Base-by-base conservation (phyloP, 192 early-diverging fungal genomes). In the Linderina pennispora region DNA sequence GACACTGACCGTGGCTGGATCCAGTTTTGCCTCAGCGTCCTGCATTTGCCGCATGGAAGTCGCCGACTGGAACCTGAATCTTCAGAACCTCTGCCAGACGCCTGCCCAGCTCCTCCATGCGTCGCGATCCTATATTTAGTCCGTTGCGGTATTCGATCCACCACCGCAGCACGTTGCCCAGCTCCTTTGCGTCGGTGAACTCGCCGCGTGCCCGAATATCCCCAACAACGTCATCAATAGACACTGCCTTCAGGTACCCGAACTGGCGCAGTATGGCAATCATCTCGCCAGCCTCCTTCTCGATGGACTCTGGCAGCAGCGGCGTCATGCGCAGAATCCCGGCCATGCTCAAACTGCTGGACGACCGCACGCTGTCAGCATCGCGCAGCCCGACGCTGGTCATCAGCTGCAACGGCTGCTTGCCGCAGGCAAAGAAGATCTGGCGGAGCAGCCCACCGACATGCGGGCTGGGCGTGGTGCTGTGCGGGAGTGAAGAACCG, bases 91-190 rank as follows among this genome's bases (percentile, higher is more conserved):
- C 5, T 5, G 6, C 5, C 11, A 31, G 28, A 5, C 28, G 5
- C 11, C 28, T 5, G 28, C 28, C 28, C 5, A 31, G 28, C 5
- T 31, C 28, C 28, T 31, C 28, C 11, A 11, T 11, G 11, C 11
- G 5, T 8, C 11, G 28, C 11, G 6, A 8, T 5, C 28, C 28
- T 5, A 31, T 5, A 11, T 31, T 31, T 11, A 31, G 5, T 31
- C 11, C 38, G 14, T 50, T 48, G 4, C 55, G 50, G 50, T 71
- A 80, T 14, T 55, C 59, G 10, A 85, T 69, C 85, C 82, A 91
- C 91, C 91, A 94, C 48, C 77, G 75, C 51, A 94, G 55, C 36
- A 87, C 69, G 0, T 76, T 76, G 0, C 82, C 56, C 58, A 82
- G 77, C 55, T 94, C 87, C 1, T 14, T 5, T 8, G 17, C 16